Evolutionary conservation across 768 basidiomycete species (phyloP), one percentile per base, ranked within the genome.

Genomic region (Pleurotus ostreatus): DNA sequence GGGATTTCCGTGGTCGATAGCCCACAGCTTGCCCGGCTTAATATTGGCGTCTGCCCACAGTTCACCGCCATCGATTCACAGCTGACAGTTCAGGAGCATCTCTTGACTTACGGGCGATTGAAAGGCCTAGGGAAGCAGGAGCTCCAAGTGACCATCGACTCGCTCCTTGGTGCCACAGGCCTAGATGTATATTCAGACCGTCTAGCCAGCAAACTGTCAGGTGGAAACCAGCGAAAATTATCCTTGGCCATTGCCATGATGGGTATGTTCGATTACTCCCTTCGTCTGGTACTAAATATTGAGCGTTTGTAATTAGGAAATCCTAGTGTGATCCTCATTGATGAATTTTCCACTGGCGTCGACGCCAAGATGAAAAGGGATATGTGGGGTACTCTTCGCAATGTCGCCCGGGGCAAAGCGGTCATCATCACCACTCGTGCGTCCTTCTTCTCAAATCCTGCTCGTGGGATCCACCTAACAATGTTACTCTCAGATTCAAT

Each of bases 331-430:
- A 72, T 92, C 2, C 77, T 92, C 18, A 90, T 92, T 46, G 90
- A 92, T 59, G 89, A 92, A 64, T 92, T 89, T 66, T 89, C 87
- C 5, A 89, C 88, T 2, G 90, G 90, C 4, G 83, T 92, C 47
- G 90, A 91, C 65, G 86, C 89, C 5, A 89, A 84, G 68, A 90
- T 85, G 77, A 92, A 91, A 68, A 74, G 90, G 37, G 87, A 91
- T 26, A 89, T 92, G 85, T 92, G 90, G 90, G 71, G 73, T 13
- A 89, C 86, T 0, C 72, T 92, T 55, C 74, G 84, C 55, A 79
- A 76, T 23, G 84, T 88, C 4, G 79, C 85, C 0, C 71, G 75
- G 2, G 87, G 84, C 13, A 89, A 90, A 63, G 85, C 85, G 3
- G 79, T 89, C 6, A 74, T 88, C 34, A 83, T 89, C 53, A 88